Base-by-base conservation (phyloP, 352 stramenopile species). In the Pythium coloratum region DNA sequence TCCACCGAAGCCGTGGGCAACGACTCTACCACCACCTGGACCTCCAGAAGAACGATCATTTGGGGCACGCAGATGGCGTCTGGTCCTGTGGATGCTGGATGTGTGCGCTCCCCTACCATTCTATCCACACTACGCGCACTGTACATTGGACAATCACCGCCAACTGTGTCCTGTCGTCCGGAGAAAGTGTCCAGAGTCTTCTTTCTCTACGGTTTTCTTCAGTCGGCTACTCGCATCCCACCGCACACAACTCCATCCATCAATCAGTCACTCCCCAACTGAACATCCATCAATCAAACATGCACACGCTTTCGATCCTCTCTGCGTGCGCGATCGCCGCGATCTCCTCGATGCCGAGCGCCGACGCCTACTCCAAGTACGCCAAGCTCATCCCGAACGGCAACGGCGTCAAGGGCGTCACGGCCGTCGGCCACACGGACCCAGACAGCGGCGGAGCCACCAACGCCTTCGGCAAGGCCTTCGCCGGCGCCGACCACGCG, bases 381-480 rank as follows among this genome's bases (percentile, higher is more conserved):
- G 59, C 58, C 62, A 66, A 74, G 50, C 40, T 59, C 20, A 69
- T 73, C 55, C 67, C 67, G 32, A 73, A 73, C 59, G 62, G 67
- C 61, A 58, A 57, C 36, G 50, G 47, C 50, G 64, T 70, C 33
- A 36, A 24, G 20, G 55, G 55, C 38, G 64, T 65, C 46, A 65
- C 64, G n/a, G 65, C 57, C 30, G 40, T 77, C 10, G 71, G 71
- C 28, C 71, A 77, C 62, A 44, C 32, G 7, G 58, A 67, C 38
- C 47, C 54, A 12, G 49, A 59, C 49, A 46, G 20, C 36, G 54
- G 61, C 56, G 67, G 67, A 16, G 49, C 30, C 34, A 28, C 28
- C 55, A 79, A 78, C 59, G 44, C 53, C 1, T 87, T 87, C 67
- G 78, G 78, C 44, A 49, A 73, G 34, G 78, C 73, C 14, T 85